Evolutionary conservation across 768 basidiomycete species (phyloP).

Genomic region (Suillus paluster): DNA sequence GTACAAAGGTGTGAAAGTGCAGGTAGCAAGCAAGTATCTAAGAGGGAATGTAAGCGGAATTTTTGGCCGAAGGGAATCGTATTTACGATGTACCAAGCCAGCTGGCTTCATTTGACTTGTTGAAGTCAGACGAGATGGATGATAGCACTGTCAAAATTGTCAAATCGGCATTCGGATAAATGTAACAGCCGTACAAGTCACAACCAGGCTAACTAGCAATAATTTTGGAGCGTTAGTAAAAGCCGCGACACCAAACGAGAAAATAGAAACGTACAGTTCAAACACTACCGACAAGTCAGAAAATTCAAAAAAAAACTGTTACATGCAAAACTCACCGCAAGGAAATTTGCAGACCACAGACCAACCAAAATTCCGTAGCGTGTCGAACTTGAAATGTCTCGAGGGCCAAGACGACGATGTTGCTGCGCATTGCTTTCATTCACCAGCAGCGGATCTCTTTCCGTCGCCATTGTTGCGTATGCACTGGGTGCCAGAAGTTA

Average conservation of each 20-base stretch:
- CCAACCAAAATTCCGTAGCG: slow-evolving; percentile 72
- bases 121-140: slow-evolving; percentile 79
- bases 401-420: slow-evolving; percentile 46
- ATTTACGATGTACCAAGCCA: slow-evolving; percentile 82
- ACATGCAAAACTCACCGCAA: slow-evolving; percentile 56
- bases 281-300: slow-evolving; percentile 37
- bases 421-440: background rate
- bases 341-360: slow-evolving; percentile 72
- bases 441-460: slow-evolving; percentile 35
- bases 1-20: slow-evolving; percentile 84
- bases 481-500: no score
- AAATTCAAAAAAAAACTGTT: background rate
- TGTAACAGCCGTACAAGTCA: slow-evolving; percentile 58
- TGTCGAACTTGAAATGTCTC: slow-evolving; percentile 62
- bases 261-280: slow-evolving; percentile 49
- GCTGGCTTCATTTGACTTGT: slow-evolving; percentile 76
- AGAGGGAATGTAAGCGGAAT: background rate
- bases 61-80: background rate
- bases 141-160: slow-evolving; percentile 57
- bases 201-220: slow-evolving; percentile 49
- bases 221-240: background rate
- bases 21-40: slow-evolving; percentile 78
- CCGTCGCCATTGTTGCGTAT: slow-evolving; percentile 28
- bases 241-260: background rate
- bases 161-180: background rate